A percentile compares a stretch with the other conserved stretches of the same genome.
Conservation (phyloP, 2,329 filamentous ascomycete species). For the Colletotrichum orbiculare region DNA sequence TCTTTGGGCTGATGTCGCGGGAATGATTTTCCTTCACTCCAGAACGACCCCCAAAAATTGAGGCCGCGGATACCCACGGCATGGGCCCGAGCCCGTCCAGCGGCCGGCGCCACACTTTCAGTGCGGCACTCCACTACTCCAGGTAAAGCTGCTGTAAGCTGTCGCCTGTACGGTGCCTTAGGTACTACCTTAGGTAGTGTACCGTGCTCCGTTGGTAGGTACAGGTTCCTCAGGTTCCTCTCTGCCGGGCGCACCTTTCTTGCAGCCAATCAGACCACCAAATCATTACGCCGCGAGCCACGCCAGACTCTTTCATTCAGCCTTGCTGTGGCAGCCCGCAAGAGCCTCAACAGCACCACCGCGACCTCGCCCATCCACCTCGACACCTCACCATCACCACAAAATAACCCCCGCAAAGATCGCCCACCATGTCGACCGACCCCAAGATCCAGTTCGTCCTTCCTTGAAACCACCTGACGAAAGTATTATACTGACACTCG, state of each 20-base stretch:
- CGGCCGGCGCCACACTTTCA: conserved; percentile 4
- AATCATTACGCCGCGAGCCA: conserved; percentile 23
- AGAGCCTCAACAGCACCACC: conserved; percentile 13
- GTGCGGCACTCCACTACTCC: background rate
- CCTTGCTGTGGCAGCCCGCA: conserved; percentile 43
- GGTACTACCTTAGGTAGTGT: background rate
- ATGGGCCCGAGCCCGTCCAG: background rate
- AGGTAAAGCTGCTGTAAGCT: too few relatives aligned
- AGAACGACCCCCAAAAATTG: conserved; percentile 40
- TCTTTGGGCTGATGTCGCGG: conserved; percentile 38
- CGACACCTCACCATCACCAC: conserved; percentile 34
- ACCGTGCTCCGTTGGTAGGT: background rate
- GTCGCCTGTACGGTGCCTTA: background rate
- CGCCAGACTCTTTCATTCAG: conserved; percentile 42
- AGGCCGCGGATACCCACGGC: conserved; percentile 41
- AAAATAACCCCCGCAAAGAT: conserved; percentile 36
- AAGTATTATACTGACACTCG: conserved; percentile 43
- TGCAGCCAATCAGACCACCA: conserved; percentile 31
- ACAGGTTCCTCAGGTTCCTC: background rate
- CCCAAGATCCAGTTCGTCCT: conserved; percentile 76
- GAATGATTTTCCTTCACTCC: conserved; percentile 47
- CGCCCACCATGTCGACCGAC: conserved; percentile 54
- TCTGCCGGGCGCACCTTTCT: too few relatives aligned
- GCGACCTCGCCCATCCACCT: conserved; percentile 22
- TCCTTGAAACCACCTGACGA: background rate